Evolutionary conservation across 495 filamentous ascomycete genomes (phyloP).

Genomic region (Hamigera avellanea): DNA sequence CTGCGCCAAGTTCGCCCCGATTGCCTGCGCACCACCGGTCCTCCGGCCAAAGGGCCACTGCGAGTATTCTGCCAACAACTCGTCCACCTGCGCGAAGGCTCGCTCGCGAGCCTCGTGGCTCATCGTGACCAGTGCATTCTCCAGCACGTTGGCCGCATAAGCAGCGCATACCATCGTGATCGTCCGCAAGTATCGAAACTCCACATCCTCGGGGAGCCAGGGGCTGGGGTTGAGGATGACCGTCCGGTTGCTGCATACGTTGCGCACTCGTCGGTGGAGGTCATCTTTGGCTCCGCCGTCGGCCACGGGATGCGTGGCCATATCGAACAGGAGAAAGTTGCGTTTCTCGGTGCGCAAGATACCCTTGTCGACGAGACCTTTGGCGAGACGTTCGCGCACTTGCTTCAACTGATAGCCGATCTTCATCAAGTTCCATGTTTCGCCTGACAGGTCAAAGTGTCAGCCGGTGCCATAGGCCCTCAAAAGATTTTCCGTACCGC

Average conservation of each 20-base stretch:
- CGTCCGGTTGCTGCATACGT: slow-evolving; percentile 84
- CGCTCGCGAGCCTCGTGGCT: slow-evolving; percentile 89
- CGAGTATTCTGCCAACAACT: slow-evolving; percentile 87
- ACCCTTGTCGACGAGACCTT: slow-evolving; percentile 97
- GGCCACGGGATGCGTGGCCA: slow-evolving; percentile 98
- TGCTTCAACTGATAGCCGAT: slow-evolving; percentile 99
- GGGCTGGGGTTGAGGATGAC: slow-evolving; percentile 73
- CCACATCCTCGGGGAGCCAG: slow-evolving; percentile 86
- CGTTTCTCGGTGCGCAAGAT: slow-evolving; percentile 97
- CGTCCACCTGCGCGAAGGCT: slow-evolving; percentile 94
- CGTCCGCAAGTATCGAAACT: slow-evolving; percentile 85
- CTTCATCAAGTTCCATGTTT: slow-evolving; percentile 99
- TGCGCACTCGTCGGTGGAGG: slow-evolving; percentile 82
- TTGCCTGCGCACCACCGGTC: slow-evolving; percentile 58
- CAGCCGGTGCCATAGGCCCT: neutral
- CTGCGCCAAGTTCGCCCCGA: slow-evolving; percentile 90
- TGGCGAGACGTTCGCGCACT: slow-evolving; percentile 92
- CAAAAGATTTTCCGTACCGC: slow-evolving; percentile 47
- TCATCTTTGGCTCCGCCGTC: slow-evolving; percentile 97
- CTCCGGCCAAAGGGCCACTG: slow-evolving; percentile 91
- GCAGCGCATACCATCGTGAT: slow-evolving; percentile 95
- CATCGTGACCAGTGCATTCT: slow-evolving; percentile 89
- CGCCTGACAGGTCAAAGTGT: slow-evolving; percentile 58
- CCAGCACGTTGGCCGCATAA: slow-evolving; percentile 94
- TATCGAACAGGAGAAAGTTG: slow-evolving; percentile 98